Evolutionary conservation across 1,139 yeast genomes (phyloP).

Genomic region (Hemisphaericaspora xylanilytica): DNA sequence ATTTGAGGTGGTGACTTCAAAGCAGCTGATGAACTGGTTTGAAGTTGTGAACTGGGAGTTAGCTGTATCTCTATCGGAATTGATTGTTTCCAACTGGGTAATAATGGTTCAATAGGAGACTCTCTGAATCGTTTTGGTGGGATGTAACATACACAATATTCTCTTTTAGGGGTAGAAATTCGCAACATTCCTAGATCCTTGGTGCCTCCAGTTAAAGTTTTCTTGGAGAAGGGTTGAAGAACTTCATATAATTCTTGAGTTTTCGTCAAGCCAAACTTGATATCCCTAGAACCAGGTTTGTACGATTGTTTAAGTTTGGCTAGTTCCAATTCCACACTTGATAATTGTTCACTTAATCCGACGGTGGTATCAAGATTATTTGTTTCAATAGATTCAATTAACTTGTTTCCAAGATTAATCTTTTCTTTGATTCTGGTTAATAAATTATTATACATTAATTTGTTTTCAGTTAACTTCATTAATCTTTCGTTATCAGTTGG

Average conservation of each 20-base stretch:
- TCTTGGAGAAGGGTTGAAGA: conserved; percentile 16
- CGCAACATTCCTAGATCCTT: conserved; percentile 20
- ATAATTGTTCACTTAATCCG: conserved; percentile 16
- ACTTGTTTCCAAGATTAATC: conserved; percentile 22
- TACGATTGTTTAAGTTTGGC: conserved; percentile 23
- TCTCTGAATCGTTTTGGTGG: conserved; percentile 29
- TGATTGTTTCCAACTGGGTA: conserved; percentile 25
- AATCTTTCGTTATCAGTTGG: conserved; percentile 14
- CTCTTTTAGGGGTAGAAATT: conserved; percentile 27
- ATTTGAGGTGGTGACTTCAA: conserved; percentile 25
- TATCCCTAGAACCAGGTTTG: conserved; percentile 13
- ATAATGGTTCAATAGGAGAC: conserved; percentile 10
- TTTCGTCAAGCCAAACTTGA: conserved; percentile 11
- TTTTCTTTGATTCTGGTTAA: conserved; percentile 28
- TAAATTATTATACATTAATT: conserved; percentile 27
- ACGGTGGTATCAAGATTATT: conserved; percentile 15
- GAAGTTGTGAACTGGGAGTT: conserved; percentile 5
- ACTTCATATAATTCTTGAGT: conserved; percentile 14
- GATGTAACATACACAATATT: conserved; percentile 29
- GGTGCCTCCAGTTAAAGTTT: conserved; percentile 12
- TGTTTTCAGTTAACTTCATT: conserved; percentile 19
- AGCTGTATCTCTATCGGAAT: conserved; percentile 28
- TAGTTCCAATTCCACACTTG: conserved; percentile 18
- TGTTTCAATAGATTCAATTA: conserved; percentile 18
- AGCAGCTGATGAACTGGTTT: conserved; percentile 7